Evolutionary conservation across 2,329 filamentous ascomycete genomes (phyloP).

Genomic region (Fusarium xylarioides): DNA sequence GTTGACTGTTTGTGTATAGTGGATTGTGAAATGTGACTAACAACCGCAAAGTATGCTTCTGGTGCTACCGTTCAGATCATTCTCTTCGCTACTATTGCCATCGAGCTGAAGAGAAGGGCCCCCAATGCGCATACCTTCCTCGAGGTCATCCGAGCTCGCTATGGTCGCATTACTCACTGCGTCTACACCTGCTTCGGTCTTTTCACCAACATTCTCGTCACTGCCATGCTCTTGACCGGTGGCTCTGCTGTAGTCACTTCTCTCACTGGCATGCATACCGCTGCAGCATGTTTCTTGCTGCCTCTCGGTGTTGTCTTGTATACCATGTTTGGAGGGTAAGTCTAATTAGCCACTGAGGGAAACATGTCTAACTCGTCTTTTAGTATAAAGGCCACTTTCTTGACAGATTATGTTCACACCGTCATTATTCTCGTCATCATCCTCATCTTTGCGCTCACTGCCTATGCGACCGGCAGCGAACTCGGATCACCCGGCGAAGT

Average conservation of each 20-base stretch:
- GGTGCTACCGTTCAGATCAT: conserved; percentile 85
- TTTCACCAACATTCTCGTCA: conserved; percentile 87
- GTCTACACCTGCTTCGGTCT: conserved; percentile 86
- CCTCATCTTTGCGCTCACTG: conserved; percentile 82
- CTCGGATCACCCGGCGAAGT: conserved; percentile 80
- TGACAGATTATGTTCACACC: conserved; percentile 85
- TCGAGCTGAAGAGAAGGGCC: conserved; percentile 85
- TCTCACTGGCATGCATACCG: conserved; percentile 62
- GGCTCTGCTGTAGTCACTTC: conserved; percentile 68
- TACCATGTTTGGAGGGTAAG: conserved; percentile 70
- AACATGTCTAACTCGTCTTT: background rate
- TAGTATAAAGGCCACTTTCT: conserved; percentile 84
- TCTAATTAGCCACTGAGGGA: no score
- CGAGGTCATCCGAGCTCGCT: conserved; percentile 83
- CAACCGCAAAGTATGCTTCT: conserved; percentile 57
- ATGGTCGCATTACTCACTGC: conserved; percentile 72
- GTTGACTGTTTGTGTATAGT: background rate
- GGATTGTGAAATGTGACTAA: background rate
- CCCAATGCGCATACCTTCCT: conserved; percentile 89
- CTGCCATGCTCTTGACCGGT: conserved; percentile 87
- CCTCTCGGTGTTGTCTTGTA: conserved; percentile 78
- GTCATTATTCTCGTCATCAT: conserved; percentile 87
- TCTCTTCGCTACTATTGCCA: conserved; percentile 88
- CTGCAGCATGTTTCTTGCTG: conserved; percentile 84
- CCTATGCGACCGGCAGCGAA: conserved; percentile 77